Percentiles rank a stretch among this genome's conserved stretches.
Evolutionary conservation across 495 filamentous ascomycete genomes (phyloP).

Genomic region (Parachaetomium inaequale): DNA sequence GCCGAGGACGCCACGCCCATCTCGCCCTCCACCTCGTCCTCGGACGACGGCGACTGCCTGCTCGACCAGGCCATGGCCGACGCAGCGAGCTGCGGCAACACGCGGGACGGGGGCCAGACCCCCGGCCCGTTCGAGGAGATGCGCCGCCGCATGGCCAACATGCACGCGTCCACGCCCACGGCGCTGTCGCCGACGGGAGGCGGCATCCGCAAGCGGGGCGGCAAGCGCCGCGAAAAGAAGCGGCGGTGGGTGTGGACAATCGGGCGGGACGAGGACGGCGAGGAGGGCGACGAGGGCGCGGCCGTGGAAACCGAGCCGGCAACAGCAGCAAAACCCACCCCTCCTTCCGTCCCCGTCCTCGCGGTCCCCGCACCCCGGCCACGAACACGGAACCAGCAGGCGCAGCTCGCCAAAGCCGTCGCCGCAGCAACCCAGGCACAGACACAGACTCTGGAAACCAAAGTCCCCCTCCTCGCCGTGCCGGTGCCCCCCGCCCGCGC

Average conservation of each 20-base stretch:
- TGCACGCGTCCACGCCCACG: slow-evolving; percentile 36
- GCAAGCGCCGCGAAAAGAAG: slow-evolving; percentile 48
- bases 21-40: slow-evolving; percentile 36
- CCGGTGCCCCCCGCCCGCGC: slow-evolving; percentile 16
- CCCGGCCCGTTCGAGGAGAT: slow-evolving; percentile 58
- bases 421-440: slow-evolving; percentile 2
- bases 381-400: slow-evolving; percentile 11
- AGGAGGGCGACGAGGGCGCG: slow-evolving; percentile 28
- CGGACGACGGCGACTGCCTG: slow-evolving; percentile 26
- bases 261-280: slow-evolving; percentile 44
- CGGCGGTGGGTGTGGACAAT: slow-evolving; percentile 54
- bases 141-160: slow-evolving; percentile 48
- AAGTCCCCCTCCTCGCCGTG: slow-evolving; percentile 6
- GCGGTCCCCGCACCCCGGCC: slow-evolving; percentile 15
- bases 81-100: slow-evolving; percentile 34
- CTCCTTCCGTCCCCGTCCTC: slow-evolving; percentile 22
- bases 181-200: slow-evolving; percentile 32
- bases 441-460: not conserved
- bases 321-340: slow-evolving; percentile 13
- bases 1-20: slow-evolving; percentile 48
- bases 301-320: slow-evolving; percentile 22
- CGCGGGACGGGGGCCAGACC: slow-evolving; percentile 52
- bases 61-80: slow-evolving; percentile 50
- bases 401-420: not conserved
- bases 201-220: slow-evolving; percentile 39